Base-by-base conservation (phyloP, 257 asterid species). In the Fraxinus americana region DNA sequence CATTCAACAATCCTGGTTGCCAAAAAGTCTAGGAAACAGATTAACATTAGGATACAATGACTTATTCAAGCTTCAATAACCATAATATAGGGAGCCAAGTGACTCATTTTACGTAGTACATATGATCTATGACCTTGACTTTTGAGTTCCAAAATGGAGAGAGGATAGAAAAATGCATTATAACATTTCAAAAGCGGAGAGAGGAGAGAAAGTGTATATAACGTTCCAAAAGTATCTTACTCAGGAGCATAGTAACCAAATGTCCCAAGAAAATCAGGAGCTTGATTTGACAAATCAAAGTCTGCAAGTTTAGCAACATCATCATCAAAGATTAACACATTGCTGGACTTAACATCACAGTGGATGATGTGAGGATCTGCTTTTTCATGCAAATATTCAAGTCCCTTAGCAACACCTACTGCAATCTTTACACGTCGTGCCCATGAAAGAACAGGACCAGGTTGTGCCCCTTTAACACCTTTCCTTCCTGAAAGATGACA, bases 201-300 rank as follows among this genome's bases (percentile, higher is more conserved):
- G 21, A 67, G 38, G 35, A 39, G 57, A 63, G 17, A 1, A 17
- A 29, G 1, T 57, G 34, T 50, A 29, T n/a, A 16, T 66, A 48
- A 34, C 7, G 54, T 41, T 30, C 61, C 39, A 35, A 73, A 81
- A 65, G 29, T 65, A 61, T 76, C 95, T 84, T 82, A 92, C 97
- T 92, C 97, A 36, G 97, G 97, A 78, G 97, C 97, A 87, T 92
- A 97, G 84, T 92, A 92, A 32, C 97, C 97, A 83, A 92, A 92
- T 25, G 97, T 92, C 35, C 97, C 97, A 75, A 92, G 97, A 76
- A 88, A 89, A 81, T 92, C 97, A 76, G 97, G 97, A 78, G 97
- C 94, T 87, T 92, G 97, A 79, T 92, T 92, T 61, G 96, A 91
- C 78, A 91, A 80, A 85, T 92, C 97, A 84, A 92, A 92, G 76